Conservation (phyloP, 768 basidiomycete species). For the Solioccasus polychromus region DNA sequence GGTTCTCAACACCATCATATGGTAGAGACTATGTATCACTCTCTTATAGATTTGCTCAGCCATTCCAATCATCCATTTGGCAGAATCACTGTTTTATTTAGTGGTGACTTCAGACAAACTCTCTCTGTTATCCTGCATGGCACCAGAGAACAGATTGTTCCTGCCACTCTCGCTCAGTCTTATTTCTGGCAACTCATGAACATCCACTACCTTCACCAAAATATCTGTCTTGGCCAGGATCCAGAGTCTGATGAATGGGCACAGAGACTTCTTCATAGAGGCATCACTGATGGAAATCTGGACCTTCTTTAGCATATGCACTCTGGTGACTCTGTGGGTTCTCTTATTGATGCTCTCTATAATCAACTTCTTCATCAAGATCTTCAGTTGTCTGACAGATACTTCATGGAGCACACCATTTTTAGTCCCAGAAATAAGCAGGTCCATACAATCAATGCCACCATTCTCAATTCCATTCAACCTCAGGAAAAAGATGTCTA, state of each 20-base stretch:
- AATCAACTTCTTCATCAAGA: constrained; percentile 14
- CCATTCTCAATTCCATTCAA: constrained; percentile 22
- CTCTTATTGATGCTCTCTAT: constrained; percentile 31
- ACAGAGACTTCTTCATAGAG: constrained; percentile 9
- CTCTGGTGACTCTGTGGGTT: constrained; percentile 25
- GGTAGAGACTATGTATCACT: constrained; percentile 42
- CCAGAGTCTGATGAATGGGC: constrained; percentile 33
- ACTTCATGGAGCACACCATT: constrained; percentile 31
- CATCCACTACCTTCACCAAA: constrained; percentile 34
- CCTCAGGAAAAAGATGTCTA: constrained; percentile 21
- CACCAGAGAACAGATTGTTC: constrained; percentile 36
- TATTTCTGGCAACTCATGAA: constrained; percentile 36
- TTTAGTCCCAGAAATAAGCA: constrained; percentile 28
- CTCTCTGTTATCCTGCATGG: constrained; percentile 43
- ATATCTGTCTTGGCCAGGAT: constrained; percentile 41
- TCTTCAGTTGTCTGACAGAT: constrained; percentile 19
- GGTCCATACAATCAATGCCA: constrained; percentile 33
- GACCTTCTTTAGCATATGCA: constrained; percentile 27
- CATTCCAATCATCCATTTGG: constrained; percentile 35
- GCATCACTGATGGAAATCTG: constrained; percentile 18
- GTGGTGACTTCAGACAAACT: constrained; percentile 48
- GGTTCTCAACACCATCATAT: constrained; percentile 16
- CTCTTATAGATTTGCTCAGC: constrained; percentile 33
- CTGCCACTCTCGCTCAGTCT: constrained; percentile 34
- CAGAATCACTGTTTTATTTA: constrained; percentile 44